phyloP scores from a whole-genome alignment of 805 yeast genomes.

The Ogataea glucozyma region DNA sequence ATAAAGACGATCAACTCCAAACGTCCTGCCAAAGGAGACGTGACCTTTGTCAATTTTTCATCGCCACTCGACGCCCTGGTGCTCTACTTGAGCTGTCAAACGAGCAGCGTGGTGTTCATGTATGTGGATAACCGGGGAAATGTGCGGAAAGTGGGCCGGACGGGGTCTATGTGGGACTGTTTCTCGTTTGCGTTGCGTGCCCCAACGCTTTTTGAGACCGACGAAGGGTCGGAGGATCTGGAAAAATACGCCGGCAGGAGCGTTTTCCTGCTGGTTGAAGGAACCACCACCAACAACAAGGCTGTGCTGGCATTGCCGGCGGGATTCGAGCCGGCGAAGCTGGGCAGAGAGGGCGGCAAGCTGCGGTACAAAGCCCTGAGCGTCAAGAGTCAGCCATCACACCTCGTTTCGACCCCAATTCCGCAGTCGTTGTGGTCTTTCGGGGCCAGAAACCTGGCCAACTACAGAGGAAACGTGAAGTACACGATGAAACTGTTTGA shows the following conservation, averaged over 20 bases:
- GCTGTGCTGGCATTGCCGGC: constrained; percentile 61
- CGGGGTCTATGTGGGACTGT: constrained; percentile 16
- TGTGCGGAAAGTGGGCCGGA: constrained; percentile 10
- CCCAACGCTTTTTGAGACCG: constrained; percentile 7
- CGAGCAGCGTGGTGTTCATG: constrained; percentile 16
- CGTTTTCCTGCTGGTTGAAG: constrained; percentile 69
- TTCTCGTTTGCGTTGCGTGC: constrained; percentile 23
- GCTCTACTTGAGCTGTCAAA: constrained; percentile 19
- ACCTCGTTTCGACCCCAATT: constrained; percentile 37
- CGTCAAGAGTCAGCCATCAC: constrained; percentile 40
- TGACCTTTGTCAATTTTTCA: constrained; percentile 56
- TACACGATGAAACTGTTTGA: constrained; percentile 29
- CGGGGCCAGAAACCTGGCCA: constrained; percentile 14
- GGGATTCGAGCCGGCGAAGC: constrained; percentile 22
- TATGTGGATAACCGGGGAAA: constrained; percentile 21
- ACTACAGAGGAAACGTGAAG: constrained; percentile 15
- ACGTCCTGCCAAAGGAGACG: constrained; percentile 46
- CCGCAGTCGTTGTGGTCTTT: constrained; percentile 23
- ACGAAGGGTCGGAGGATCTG: constrained; percentile 20
- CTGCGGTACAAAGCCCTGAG: constrained; percentile 39
- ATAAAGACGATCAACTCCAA: constrained; percentile 31
- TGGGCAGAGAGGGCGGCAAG: constrained; percentile 9
- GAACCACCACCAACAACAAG: constrained; percentile 83
- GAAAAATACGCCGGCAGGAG: constrained; percentile 39
- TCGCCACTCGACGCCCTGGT: constrained; percentile 60